Percentiles rank a stretch among this genome's conserved stretches.
phyloP scores from a whole-genome alignment of 371 early-diverging fungal genomes.

The Smittium culicis region DNA sequence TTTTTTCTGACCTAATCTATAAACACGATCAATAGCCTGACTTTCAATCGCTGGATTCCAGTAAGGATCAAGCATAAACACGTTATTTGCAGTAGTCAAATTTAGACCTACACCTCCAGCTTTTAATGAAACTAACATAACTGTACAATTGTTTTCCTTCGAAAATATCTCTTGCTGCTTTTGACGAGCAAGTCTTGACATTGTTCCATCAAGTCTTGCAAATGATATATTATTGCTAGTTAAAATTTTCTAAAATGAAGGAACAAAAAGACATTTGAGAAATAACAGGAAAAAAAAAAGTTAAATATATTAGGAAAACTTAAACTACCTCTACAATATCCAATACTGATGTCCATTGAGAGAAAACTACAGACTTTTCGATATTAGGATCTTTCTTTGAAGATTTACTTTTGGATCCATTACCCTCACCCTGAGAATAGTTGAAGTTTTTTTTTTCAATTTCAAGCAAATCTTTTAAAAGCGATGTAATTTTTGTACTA shows the following conservation, averaged over 20 bases:
- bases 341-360: conserved; percentile 52
- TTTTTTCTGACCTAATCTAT: conserved; percentile 52
- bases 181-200: conserved; percentile 35
- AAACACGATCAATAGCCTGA: conserved; percentile 62
- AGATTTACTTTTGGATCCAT: no score
- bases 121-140: conserved; percentile 55
- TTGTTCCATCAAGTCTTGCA: conserved; percentile 41
- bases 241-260: conserved; percentile 21
- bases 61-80: conserved; percentile 43
- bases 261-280: not conserved
- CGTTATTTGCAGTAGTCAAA: conserved; percentile 46
- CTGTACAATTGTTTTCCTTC: conserved; percentile 29
- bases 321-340: conserved; percentile 32
- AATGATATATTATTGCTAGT: conserved; percentile 26
- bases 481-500: conserved; percentile 21
- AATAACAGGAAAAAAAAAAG: no score
- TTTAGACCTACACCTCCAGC: conserved; percentile 71
- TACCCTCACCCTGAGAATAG: no score
- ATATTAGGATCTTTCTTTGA: conserved; percentile 14
- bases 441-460: no score
- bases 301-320: not conserved
- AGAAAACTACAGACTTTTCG: conserved; percentile 46
- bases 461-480: conserved; percentile 20
- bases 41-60: conserved; percentile 72
- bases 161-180: conserved; percentile 35